These are phyloP conservation scores for Pseudocercospora eumusae DNA, from an alignment of 2,329 filamentous ascomycete genomes.

Conservation along the genomic window DNA sequence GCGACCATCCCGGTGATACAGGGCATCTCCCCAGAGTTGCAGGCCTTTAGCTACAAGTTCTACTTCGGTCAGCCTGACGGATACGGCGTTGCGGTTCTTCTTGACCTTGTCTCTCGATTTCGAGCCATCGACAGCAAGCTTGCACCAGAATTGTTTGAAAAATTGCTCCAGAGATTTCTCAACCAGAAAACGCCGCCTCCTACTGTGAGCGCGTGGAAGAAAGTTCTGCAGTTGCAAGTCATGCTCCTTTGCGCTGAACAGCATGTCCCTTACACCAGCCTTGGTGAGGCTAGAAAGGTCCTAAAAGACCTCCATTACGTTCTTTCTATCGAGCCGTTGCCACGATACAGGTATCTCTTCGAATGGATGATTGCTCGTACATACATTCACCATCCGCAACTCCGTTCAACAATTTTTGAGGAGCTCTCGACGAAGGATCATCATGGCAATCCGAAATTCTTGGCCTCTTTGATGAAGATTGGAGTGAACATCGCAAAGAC, in stretches of 20 bases:
- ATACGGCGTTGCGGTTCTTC: slow-evolving; percentile 48
- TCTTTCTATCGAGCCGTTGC: slow-evolving; percentile 50
- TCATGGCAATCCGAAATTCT: slow-evolving; percentile 50
- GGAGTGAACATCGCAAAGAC: slow-evolving; percentile 47
- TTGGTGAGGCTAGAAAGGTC: slow-evolving; percentile 36
- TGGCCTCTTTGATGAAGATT: slow-evolving; percentile 52
- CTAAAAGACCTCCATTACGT: slow-evolving; percentile 45
- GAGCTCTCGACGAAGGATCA: slow-evolving; percentile 46
- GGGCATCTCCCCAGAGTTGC: slow-evolving; percentile 35
- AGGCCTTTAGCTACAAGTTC: slow-evolving; percentile 39
- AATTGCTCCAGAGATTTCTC: slow-evolving; percentile 47
- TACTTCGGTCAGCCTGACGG: slow-evolving; percentile 50
- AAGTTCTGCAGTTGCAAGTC: slow-evolving; percentile 50
- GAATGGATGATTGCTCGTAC: slow-evolving; percentile 53
- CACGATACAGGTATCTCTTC: slow-evolving; percentile 50
- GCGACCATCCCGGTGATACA: slow-evolving; percentile 41
- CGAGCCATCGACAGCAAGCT: slow-evolving; percentile 26
- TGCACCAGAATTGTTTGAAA: slow-evolving; percentile 37
- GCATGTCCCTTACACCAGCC: slow-evolving; percentile 30
- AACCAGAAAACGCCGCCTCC: slow-evolving; percentile 47
- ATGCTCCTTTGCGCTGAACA: slow-evolving; percentile 48
- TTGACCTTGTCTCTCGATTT: slow-evolving; percentile 49
- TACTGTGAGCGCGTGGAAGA: slow-evolving; percentile 52
- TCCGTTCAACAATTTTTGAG: slow-evolving; percentile 40
- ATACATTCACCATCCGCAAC: slow-evolving; percentile 41